Evolutionary conservation across 345 rosid species (phyloP), one percentile per base, ranked within the genome.

Genomic region (Rhizophora apiculata): DNA sequence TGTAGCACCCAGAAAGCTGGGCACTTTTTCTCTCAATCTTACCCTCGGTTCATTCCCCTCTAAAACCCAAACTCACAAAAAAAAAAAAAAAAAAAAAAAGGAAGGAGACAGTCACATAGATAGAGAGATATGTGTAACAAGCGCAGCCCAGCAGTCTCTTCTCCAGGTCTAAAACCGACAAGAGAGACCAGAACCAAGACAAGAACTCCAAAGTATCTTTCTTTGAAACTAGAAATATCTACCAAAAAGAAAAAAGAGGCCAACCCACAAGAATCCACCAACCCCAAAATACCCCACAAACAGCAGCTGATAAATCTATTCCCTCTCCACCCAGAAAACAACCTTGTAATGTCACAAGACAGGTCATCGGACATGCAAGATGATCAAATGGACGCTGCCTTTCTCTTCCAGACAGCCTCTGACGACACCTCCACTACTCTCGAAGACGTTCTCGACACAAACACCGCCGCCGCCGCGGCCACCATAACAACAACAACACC

Each of bases 201-300:
- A 6, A 86, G 87, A 16, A 93, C 78, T 64, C 98, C 89, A 13
- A 90, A 89, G 73, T 89, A 77, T 64, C 78, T 89, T 18, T 86
- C 94, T 63, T 83, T 93, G 15, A 87, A 76, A 72, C 80, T 80
- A 22, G 78, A 85, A 22, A 74, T 82, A 60, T 66, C 68, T 73
- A 65, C 75, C 31, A 68, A 69, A 7, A 65, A 69, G 63, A 72
- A 63, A 59, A 66, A 9, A 22, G 26, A 54, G 26, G 13, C 26
- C 16, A 21, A 67, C 26, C 7, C 32, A 9, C 64, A 73, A 32
- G 62, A 36, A 43, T 6, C 68, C 30, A 46, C 57, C 57, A 39
- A 48, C 6, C 36, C 15, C 56, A 10, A 39, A 43, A 64, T 65
- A n/a, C 64, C 54, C 32, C 62, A 8, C 37, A 60, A 75, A 72